phyloP scores from a whole-genome alignment of 139 green algal species.

The Mychonastes homosphaera region DNA sequence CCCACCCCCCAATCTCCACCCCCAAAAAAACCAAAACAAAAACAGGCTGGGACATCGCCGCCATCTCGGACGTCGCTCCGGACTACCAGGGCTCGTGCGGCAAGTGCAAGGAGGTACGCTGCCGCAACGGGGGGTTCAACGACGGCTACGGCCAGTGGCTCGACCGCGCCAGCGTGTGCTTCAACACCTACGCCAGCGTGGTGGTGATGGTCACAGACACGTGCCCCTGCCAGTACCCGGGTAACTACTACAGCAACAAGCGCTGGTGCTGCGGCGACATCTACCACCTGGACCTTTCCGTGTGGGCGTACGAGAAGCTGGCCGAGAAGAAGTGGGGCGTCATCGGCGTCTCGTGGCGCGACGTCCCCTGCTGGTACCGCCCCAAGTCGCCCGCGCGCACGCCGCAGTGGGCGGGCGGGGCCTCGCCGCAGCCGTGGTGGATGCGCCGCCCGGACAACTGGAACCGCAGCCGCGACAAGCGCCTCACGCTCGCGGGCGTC shows the following conservation, averaged over 20 bases:
- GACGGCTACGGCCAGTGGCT: constrained; percentile 34
- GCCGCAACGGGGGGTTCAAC: constrained; percentile 13
- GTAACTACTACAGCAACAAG: constrained; percentile 30
- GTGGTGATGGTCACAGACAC: constrained; percentile 28
- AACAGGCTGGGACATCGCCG: constrained; percentile 25
- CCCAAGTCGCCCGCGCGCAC: no score
- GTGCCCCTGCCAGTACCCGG: constrained; percentile 31
- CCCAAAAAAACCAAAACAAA: no score
- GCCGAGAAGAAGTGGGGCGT: constrained; percentile 34
- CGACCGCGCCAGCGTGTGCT: constrained; percentile 21
- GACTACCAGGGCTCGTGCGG: constrained; percentile 19
- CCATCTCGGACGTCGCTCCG: constrained; percentile 18
- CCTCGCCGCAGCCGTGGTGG: no score
- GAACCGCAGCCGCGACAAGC: no score
- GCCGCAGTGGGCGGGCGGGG: no score
- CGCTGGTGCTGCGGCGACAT: constrained; percentile 28
- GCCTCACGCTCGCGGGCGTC: no score
- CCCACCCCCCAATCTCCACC: no score
- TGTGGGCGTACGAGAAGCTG: constrained; percentile 31
- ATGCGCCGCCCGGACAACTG: no score
- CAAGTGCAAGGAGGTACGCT: constrained; percentile 30
- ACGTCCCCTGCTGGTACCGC: constrained; percentile 25
- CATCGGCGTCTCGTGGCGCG: constrained; percentile 21
- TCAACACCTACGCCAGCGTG: constrained; percentile 15
- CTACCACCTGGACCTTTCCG: constrained; percentile 25